phyloP scores from a whole-genome alignment of 495 filamentous ascomycete genomes.

The Penicillium ochrochloron region DNA sequence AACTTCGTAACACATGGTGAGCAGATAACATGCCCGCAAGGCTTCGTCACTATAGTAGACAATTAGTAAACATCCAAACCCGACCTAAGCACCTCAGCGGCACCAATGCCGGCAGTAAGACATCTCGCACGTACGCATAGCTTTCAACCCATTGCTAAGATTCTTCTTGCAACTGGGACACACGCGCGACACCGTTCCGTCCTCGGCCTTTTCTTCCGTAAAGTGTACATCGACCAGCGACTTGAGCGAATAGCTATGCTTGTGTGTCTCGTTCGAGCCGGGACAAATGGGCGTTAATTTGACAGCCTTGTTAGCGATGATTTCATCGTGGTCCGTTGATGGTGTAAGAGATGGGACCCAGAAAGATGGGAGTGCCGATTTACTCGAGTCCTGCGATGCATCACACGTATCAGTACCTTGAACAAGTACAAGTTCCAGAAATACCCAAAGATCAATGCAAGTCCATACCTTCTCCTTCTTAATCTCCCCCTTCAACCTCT shows the following conservation, averaged over 20 bases:
- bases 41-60: conserved; percentile 67
- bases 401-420: conserved; percentile 20
- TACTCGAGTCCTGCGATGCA: conserved; percentile 54
- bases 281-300: conserved; percentile 83
- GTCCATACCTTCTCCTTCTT: conserved; percentile 71
- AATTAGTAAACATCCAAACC: neutral
- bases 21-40: conserved; percentile 93
- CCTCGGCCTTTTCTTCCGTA: conserved; percentile 65
- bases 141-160: conserved; percentile 81
- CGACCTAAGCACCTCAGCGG: neutral
- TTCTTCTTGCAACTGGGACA: conserved; percentile 91
- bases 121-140: conserved; percentile 58
- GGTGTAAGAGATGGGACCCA: conserved; percentile 92
- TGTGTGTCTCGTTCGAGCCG: conserved; percentile 67
- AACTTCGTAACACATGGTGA: conserved; percentile 87
- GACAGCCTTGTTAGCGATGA: conserved; percentile 57
- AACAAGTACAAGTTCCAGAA: neutral
- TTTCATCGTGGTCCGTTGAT: conserved; percentile 52
- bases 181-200: conserved; percentile 60
- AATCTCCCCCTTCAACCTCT: conserved; percentile 67
- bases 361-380: conserved; percentile 84
- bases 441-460: neutral
- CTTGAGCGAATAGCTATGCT: conserved; percentile 83
- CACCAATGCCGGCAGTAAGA: neutral
- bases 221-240: conserved; percentile 80